Percentiles rank a stretch among this genome's conserved stretches.
Evolutionary conservation across 257 asterid genomes (phyloP).

Genomic region (Verbascum thapsus): DNA sequence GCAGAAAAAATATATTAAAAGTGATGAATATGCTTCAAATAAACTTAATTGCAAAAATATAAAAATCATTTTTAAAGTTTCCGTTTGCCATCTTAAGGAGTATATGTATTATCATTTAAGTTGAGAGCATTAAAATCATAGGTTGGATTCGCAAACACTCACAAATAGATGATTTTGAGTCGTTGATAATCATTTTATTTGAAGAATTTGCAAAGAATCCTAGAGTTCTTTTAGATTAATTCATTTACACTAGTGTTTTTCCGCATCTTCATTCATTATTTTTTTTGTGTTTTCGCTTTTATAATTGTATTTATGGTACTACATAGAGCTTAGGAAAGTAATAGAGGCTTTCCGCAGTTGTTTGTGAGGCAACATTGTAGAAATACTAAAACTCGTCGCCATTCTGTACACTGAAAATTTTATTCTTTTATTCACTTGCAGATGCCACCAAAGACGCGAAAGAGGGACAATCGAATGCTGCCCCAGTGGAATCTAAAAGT

Average conservation of each 20-base stretch:
- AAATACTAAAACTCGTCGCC: not conserved
- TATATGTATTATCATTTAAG: no score
- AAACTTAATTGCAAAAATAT: no score
- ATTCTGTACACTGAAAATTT: not conserved
- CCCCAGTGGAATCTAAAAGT: slow-evolving; percentile 63
- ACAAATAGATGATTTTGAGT: no score
- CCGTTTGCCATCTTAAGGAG: no score
- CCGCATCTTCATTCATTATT: not conserved
- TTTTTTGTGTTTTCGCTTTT: not conserved
- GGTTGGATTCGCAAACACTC: no score
- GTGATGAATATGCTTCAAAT: no score
- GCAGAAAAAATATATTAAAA: no score
- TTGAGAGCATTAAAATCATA: no score
- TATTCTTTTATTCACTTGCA: slow-evolving; percentile 23
- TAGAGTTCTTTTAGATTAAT: not conserved
- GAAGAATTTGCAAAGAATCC: no score
- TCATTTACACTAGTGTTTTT: not conserved
- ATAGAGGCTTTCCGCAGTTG: not conserved
- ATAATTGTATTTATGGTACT: not conserved
- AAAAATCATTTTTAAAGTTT: no score
- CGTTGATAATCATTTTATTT: no score
- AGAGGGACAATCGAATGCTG: slow-evolving; percentile 45
- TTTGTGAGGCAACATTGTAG: not conserved
- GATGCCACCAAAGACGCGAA: slow-evolving; percentile 53
- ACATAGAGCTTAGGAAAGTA: not conserved